These are phyloP conservation scores for Citrus sinensis DNA, from an alignment of 345 rosid species.

Conservation along the genomic window DNA sequence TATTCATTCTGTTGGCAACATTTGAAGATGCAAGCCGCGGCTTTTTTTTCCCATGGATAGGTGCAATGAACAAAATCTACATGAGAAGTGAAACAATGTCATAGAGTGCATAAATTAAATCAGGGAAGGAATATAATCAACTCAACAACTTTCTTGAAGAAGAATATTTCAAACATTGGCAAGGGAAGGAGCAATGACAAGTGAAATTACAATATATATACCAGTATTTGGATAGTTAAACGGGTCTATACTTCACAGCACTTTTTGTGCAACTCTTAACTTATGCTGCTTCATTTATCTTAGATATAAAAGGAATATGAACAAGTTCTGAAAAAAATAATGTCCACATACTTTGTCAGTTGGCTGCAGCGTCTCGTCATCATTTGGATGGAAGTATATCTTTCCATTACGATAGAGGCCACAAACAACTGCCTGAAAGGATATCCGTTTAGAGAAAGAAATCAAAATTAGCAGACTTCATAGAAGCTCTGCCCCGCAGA, in stretches of 20 bases:
- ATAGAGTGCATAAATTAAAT: slow-evolving; percentile 12
- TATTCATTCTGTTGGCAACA: slow-evolving; percentile 24
- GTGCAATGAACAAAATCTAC: slow-evolving; percentile 74
- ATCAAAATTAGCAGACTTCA: slow-evolving; percentile 6
- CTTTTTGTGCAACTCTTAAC: not conserved
- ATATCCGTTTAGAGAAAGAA: slow-evolving; percentile 11
- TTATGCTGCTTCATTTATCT: not conserved
- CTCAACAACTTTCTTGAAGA: slow-evolving; percentile 8
- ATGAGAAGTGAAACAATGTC: slow-evolving; percentile 10
- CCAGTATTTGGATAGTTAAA: not conserved
- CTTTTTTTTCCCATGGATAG: slow-evolving; percentile 54
- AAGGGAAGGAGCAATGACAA: not conserved
- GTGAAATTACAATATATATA: not conserved
- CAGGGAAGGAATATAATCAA: slow-evolving; percentile 6
- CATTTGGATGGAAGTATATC: slow-evolving; percentile 80
- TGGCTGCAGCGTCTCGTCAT: slow-evolving; percentile 64
- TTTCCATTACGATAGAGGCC: slow-evolving; percentile 78
- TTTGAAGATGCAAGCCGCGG: slow-evolving; percentile 42
- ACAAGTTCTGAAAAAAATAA: slow-evolving; percentile 10
- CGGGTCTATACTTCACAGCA: not conserved
- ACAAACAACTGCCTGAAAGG: slow-evolving; percentile 82
- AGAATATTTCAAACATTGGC: slow-evolving; percentile 7
- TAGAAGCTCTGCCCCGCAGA: slow-evolving; percentile 1
- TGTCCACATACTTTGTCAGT: slow-evolving; percentile 60
- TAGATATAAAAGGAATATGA: not conserved